Percentiles rank a stretch among this genome's conserved stretches.
Evolutionary conservation across 129 eudicot genomes (phyloP).

Genomic region (Apium graveolens): DNA sequence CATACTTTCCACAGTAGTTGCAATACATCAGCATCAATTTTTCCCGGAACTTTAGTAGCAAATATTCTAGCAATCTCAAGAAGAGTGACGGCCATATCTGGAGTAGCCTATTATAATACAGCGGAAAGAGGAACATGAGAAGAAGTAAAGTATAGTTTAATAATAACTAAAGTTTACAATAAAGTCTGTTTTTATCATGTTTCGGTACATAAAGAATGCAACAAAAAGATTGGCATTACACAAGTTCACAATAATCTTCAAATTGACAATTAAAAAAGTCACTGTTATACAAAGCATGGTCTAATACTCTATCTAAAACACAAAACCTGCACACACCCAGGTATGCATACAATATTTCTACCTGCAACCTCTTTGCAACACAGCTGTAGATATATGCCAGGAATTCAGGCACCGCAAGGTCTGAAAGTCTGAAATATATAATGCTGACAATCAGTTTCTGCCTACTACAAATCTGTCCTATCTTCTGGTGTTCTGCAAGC

Average conservation of each 20-base stretch:
- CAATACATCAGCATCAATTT: constrained; percentile 96
- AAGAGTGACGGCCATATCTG: constrained; percentile 98
- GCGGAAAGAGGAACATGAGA: neutral
- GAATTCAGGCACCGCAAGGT: neutral
- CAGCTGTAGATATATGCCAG: neutral
- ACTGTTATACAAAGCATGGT: neutral
- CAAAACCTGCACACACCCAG: neutral
- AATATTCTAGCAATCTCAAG: constrained; percentile 95
- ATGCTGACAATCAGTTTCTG: neutral
- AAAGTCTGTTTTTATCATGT: neutral
- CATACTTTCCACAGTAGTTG: constrained; percentile 95
- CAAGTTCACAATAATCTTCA: constrained; percentile 3
- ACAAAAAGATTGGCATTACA: neutral
- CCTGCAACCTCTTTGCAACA: neutral
- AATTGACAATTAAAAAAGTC: neutral
- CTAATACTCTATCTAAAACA: neutral
- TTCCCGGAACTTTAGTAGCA: constrained; percentile 99
- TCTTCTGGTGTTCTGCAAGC: neutral
- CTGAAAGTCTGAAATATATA: neutral
- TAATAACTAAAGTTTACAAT: neutral
- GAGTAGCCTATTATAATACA: constrained; percentile 67
- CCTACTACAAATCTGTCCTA: neutral
- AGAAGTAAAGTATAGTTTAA: neutral
- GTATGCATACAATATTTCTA: neutral
- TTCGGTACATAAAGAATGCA: neutral